Base-by-base conservation (phyloP, 768 basidiomycete species). In the Lentinula sp. region DNA sequence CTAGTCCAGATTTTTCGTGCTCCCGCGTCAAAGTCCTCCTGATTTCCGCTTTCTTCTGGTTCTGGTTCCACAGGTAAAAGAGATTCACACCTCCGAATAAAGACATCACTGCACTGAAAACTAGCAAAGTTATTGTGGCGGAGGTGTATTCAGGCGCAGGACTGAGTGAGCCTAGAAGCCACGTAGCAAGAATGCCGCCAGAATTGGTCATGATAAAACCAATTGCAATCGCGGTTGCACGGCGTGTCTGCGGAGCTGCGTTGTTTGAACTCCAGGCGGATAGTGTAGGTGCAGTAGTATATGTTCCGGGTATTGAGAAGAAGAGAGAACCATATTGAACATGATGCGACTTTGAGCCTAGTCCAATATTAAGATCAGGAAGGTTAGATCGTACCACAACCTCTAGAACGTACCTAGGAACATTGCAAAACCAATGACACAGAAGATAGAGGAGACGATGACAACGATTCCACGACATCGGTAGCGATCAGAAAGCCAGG, bases 261-360 rank as follows among this genome's bases (percentile, higher is more conserved):
- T 87, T 87, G 71, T 87, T 87, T 10, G 85, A 79, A 57, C 74
- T 71, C 86, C 86, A 88, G 0, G 85, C 81, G 2, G 76, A 76
- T 35, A 85, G 69, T 0, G 84, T 74, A 2, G 85, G 84, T 3
- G 80, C 83, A 1, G 75, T 69, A n/a, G 77, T 71, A 68, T 86
- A 86, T 0, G 78, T 73, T 15, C 85, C 84, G 0, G 79, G 66
- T 20, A 85, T 74, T 4, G 78, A 77, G 55, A 87, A 72, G 74
- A 85, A 87, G 2, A 87, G 73, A 13, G 80, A 80, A 13, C 72
- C 82, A 61, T 87, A 87, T 64, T 79, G 79, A 37, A 81, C 66
- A 7, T 71, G 65, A 49, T 75, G 71, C 6, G 73, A 70, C 4
- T 66, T 59, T 1, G 81, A 79, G 32, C 68, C 78, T 78, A 54